Conservation (phyloP, 345 rosid species). For the Pseudoturritis turrita region DNA sequence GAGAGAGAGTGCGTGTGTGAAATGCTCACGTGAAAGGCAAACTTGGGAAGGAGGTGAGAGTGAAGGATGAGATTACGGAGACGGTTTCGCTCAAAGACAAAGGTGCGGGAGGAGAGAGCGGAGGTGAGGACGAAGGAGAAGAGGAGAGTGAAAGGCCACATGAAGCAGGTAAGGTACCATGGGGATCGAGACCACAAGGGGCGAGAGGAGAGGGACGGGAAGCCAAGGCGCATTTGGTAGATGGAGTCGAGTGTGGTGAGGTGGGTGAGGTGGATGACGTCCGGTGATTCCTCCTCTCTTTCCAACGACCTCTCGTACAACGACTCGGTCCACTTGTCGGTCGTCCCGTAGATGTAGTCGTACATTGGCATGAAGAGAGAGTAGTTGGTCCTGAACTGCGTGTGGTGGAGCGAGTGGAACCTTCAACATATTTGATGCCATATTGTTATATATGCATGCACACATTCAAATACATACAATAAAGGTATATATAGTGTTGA, state of each 20-base stretch:
- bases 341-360: slow-evolving; percentile 46
- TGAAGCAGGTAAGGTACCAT: slow-evolving; percentile 36
- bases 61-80: slow-evolving; percentile 44
- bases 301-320: slow-evolving; percentile 35
- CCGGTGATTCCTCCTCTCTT: slow-evolving; percentile 43
- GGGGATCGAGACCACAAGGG: slow-evolving; percentile 37
- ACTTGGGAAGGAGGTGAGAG: slow-evolving; percentile 64
- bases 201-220: slow-evolving; percentile 49
- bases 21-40: slow-evolving; percentile 43
- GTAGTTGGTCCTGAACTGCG: slow-evolving; percentile 59
- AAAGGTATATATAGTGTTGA: not conserved
- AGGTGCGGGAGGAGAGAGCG: slow-evolving; percentile 40
- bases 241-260: slow-evolving; percentile 51
- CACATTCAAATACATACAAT: not conserved
- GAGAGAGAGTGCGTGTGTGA: not conserved
- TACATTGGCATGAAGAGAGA: slow-evolving; percentile 63
- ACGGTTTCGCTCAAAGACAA: slow-evolving; percentile 51
- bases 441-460: not conserved
- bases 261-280: slow-evolving; percentile 62
- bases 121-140: slow-evolving; percentile 23
- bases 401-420: slow-evolving; percentile 60
- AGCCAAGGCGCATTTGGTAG: slow-evolving; percentile 52
- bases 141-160: slow-evolving; percentile 56
- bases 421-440: slow-evolving; percentile 25
- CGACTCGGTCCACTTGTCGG: slow-evolving; percentile 33